Percentiles rank a stretch among this genome's conserved stretches.
Evolutionary conservation across 495 filamentous ascomycete species (phyloP).

Genomic region (Neurospora cerealis): DNA sequence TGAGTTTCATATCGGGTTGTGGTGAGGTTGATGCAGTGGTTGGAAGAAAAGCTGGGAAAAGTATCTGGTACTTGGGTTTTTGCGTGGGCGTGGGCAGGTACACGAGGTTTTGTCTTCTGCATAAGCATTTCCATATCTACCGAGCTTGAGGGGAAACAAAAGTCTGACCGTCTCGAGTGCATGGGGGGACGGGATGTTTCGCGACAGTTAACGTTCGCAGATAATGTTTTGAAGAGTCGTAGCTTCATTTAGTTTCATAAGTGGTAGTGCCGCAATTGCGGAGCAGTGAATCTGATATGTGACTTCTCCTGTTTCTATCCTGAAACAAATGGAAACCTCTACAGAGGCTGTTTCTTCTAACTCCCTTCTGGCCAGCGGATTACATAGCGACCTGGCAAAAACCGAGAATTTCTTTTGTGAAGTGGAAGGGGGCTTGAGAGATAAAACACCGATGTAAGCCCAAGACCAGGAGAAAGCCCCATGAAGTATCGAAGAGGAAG

Average conservation of each 20-base stretch:
- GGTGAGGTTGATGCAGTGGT: too few relatives aligned
- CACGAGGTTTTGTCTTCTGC: too few relatives aligned
- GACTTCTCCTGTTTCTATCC: neutral
- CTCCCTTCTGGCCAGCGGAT: neutral
- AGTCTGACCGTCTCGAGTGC: neutral
- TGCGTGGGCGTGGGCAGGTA: too few relatives aligned
- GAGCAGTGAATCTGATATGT: neutral
- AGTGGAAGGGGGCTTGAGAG: neutral
- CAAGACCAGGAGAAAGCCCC: neutral
- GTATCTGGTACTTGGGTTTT: too few relatives aligned
- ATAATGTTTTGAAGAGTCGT: neutral
- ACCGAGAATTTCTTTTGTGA: neutral
- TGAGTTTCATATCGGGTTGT: too few relatives aligned
- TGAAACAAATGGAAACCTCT: neutral
- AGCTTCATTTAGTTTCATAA: neutral
- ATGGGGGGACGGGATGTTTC: neutral
- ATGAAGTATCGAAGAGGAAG: neutral
- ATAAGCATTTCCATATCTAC: too few relatives aligned
- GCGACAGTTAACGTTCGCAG: neutral
- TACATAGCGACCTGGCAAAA: neutral
- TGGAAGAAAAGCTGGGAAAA: too few relatives aligned
- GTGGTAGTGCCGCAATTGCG: neutral
- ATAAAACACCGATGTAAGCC: neutral
- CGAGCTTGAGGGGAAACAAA: neutral
- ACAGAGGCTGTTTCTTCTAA: neutral